A percentile compares a stretch with the other conserved stretches of the same genome.
Conservation (phyloP, 2,329 filamentous ascomycete species). For the Claviceps purpurea region DNA sequence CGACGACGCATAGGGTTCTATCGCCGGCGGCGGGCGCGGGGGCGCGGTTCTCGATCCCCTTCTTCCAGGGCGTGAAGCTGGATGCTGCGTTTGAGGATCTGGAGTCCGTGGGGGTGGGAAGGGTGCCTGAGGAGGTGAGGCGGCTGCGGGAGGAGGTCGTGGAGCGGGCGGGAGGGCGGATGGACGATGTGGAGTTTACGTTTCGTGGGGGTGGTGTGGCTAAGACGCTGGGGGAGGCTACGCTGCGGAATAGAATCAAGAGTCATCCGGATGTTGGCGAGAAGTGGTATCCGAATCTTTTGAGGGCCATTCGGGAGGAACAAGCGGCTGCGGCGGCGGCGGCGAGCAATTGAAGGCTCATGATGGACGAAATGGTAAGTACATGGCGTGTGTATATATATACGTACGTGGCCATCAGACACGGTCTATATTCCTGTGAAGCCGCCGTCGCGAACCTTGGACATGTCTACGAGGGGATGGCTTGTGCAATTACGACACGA, state of each 20-base stretch:
- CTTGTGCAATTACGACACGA: no score
- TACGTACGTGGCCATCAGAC: neutral
- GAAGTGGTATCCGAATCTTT: slow-evolving; percentile 59
- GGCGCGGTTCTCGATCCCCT: slow-evolving; percentile 66
- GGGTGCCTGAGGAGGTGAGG: slow-evolving; percentile 47
- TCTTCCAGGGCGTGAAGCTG: slow-evolving; percentile 76
- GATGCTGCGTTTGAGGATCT: slow-evolving; percentile 71
- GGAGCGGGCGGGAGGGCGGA: slow-evolving; percentile 38
- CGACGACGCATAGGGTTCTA: slow-evolving; percentile 75
- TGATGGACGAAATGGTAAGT: slow-evolving; percentile 2
- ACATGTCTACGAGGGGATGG: neutral
- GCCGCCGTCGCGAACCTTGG: neutral
- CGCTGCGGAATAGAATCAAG: slow-evolving; percentile 71
- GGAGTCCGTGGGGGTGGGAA: slow-evolving; percentile 42
- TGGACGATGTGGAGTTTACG: slow-evolving; percentile 77
- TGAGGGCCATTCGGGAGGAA: slow-evolving; percentile 44
- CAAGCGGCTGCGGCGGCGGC: slow-evolving; percentile 26
- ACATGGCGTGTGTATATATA: neutral
- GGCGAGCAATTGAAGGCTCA: slow-evolving; percentile 15
- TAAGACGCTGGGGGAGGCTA: slow-evolving; percentile 66
- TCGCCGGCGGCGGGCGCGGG: slow-evolving; percentile 56
- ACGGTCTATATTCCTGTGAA: neutral
- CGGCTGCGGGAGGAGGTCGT: slow-evolving; percentile 48
- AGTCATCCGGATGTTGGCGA: slow-evolving; percentile 80
- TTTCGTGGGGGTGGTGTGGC: slow-evolving; percentile 57